These are phyloP conservation scores for Globisporangium splendens DNA, from an alignment of 352 stramenopile species.

Conservation along the genomic window DNA sequence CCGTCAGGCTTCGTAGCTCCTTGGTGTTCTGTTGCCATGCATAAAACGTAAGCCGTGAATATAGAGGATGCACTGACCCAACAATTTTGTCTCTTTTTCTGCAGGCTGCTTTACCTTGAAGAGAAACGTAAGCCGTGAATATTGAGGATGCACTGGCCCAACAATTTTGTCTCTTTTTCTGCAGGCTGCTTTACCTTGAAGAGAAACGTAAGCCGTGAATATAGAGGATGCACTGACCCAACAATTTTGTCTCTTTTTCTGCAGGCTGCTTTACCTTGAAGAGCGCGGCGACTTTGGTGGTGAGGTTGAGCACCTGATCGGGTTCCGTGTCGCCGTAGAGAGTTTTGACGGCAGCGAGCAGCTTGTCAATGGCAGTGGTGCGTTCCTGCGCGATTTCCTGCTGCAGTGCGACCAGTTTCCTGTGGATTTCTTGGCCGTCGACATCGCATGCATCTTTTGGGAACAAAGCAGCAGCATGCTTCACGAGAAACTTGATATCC, in stretches of 20 bases:
- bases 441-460: slow-evolving; percentile 60
- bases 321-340: slow-evolving; percentile 84
- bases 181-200: too few relatives aligned
- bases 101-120: too few relatives aligned
- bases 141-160: too few relatives aligned
- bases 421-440: slow-evolving; percentile 51
- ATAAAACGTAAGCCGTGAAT: too few relatives aligned
- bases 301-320: slow-evolving; percentile 50
- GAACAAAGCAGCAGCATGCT: slow-evolving; percentile 68
- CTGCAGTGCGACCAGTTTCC: slow-evolving; percentile 57
- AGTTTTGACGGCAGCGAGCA: slow-evolving; percentile 47
- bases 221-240: too few relatives aligned
- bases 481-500: slow-evolving; percentile 83
- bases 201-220: too few relatives aligned
- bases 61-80: too few relatives aligned
- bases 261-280: slow-evolving; percentile 53
- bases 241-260: too few relatives aligned
- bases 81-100: too few relatives aligned
- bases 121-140: too few relatives aligned
- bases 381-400: slow-evolving; percentile 62
- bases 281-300: slow-evolving; percentile 46
- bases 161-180: too few relatives aligned
- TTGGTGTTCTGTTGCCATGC: slow-evolving; percentile 51
- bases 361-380: slow-evolving; percentile 58
- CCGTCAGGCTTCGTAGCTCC: slow-evolving; percentile 81